phyloP scores from a whole-genome alignment of 345 rosid species.

The Linum trigynum region DNA sequence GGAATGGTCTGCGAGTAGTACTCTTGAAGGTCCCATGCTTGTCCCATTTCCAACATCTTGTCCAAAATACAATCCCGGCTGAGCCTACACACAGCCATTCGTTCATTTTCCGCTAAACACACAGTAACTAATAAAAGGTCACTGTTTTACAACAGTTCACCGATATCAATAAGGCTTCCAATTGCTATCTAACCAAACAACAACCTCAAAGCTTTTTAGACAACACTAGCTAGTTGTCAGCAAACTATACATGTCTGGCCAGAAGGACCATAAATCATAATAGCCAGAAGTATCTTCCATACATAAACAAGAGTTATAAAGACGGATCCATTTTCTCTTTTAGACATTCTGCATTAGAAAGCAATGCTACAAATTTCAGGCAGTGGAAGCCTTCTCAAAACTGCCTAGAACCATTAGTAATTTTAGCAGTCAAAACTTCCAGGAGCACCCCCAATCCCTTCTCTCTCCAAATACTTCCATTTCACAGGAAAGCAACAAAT shows the following conservation, averaged over 20 bases:
- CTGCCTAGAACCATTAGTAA: neutral
- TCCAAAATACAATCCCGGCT: constrained; percentile 45
- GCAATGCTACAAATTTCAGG: neutral
- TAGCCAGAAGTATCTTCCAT: too few relatives aligned
- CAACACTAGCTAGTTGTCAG: neutral
- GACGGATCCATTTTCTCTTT: too few relatives aligned
- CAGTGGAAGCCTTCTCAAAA: too few relatives aligned
- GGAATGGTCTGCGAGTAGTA: constrained; percentile 30
- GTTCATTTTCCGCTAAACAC: constrained; percentile 37
- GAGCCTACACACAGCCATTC: constrained; percentile 61
- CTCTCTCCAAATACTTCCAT: too few relatives aligned
- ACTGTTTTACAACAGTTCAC: constrained; percentile 13
- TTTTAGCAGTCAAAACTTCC: neutral
- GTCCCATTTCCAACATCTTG: constrained; percentile 55
- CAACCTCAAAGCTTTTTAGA: neutral
- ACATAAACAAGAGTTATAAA: too few relatives aligned
- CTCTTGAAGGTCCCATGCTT: constrained; percentile 48
- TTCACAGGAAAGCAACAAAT: neutral
- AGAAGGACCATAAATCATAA: too few relatives aligned
- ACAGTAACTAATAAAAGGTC: constrained; percentile 19
- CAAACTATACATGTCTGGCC: neutral
- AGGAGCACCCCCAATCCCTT: too few relatives aligned
- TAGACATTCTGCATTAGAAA: neutral
- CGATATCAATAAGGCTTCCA: constrained; percentile 10
- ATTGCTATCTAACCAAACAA: constrained; percentile 8